phyloP scores from a whole-genome alignment of 2,329 filamentous ascomycete genomes.

The Aureobasidium musti region DNA sequence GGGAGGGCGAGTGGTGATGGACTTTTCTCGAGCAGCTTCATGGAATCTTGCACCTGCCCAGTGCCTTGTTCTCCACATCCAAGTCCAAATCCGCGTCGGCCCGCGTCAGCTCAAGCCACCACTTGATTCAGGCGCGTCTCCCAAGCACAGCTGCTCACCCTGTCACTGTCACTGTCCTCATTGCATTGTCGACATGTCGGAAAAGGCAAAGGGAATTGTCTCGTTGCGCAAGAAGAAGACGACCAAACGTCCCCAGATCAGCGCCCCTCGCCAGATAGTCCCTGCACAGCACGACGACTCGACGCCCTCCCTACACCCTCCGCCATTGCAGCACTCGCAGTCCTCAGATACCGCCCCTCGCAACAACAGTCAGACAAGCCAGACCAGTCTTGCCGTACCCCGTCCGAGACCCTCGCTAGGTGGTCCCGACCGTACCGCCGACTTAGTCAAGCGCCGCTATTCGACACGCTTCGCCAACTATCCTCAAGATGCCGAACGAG shows the following conservation, averaged over 20 bases:
- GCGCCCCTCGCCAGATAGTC: constrained; percentile 59
- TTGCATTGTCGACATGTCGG: constrained; percentile 45
- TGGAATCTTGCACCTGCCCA: background rate
- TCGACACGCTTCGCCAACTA: constrained; percentile 78
- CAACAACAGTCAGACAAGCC: constrained; percentile 15
- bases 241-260: constrained; percentile 59
- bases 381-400: constrained; percentile 31
- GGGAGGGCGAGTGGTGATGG: background rate
- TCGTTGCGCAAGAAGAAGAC: constrained; percentile 65
- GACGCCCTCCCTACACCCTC: constrained; percentile 25
- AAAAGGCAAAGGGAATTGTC: constrained; percentile 42
- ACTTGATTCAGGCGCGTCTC: background rate
- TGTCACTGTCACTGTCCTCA: background rate
- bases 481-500: constrained; percentile 64
- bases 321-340: background rate
- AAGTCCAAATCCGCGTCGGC: background rate
- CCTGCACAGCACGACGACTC: background rate
- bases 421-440: constrained; percentile 60
- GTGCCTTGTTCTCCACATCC: background rate
- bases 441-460: constrained; percentile 92
- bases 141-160: background rate
- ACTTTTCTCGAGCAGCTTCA: background rate
- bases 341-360: background rate
- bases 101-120: background rate
- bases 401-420: constrained; percentile 43